Evolutionary conservation across 1,139 yeast species (phyloP), one percentile per base, ranked within the genome.

Genomic region (Lipomyces yarrowii): DNA sequence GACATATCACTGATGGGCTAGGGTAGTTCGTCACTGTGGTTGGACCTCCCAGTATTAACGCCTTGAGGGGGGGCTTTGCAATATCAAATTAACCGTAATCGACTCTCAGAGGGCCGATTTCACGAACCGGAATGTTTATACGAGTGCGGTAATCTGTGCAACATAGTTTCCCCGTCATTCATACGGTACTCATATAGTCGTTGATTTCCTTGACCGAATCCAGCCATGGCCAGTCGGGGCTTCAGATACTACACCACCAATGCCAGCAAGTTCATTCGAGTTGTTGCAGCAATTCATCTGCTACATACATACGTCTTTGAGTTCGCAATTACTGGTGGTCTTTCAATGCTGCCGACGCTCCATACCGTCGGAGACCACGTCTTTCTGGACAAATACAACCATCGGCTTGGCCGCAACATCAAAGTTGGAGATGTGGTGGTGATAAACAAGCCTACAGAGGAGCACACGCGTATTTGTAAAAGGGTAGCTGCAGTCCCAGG

Each of bases 401-500:
- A 80, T 73, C 81, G 85, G 63, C 81, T 84, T 64, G 96, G 94
- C 1, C 78, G 88, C 64, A 81, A 82, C 23, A 76, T 91, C 21
- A 78, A 83, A 56, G 86, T 89, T 70, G 99, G 99, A 0, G 99
- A 94, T 75, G 84, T 96, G 67, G 84, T 96, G 2, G 96, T 94
- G 48, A 96, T 97, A 0, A 80, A 85, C 51, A 94, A 96, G 75
- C 99, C 99, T 0, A 91, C 96, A 1, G 96, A 90, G 71, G 96
- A 97, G 0, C 82, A 83, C 26, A 92, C 88, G 73, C 80, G 96
- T 65, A 96, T 94, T 2, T 94, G 98, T 75, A 94, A 94, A 75
- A 81, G 99, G 67, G 88, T 94, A 53, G 88, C 97, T 0, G 99
- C 98, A 0, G 89, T 93, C 97, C 96, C 98, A 0, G 98, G 98